These are phyloP conservation scores for Apostasia shenzhenica DNA, from an alignment of 106 monocot genomes.

Conservation along the genomic window DNA sequence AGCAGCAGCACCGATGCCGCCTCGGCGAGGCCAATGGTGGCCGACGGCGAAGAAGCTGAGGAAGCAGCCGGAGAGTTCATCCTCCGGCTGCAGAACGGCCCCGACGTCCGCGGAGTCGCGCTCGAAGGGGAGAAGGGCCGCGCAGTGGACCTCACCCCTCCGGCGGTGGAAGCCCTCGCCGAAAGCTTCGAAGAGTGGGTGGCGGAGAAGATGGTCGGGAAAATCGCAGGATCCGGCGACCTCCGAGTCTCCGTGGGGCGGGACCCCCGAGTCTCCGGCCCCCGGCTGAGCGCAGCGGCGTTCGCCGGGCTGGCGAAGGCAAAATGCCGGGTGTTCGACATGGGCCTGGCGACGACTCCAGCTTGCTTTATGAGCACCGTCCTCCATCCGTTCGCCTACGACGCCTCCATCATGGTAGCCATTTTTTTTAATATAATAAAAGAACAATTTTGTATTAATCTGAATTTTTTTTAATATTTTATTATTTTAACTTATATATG, in stretches of 20 bases:
- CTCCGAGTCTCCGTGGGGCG: constrained; percentile 41
- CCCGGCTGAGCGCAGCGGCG: constrained; percentile 22
- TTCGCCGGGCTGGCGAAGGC: constrained; percentile 37
- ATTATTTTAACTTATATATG: too few species aligned
- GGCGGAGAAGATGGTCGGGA: constrained; percentile 6
- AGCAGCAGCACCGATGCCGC: neutral
- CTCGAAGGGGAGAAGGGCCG: constrained; percentile 47
- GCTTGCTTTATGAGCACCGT: constrained; percentile 66
- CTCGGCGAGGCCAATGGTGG: neutral
- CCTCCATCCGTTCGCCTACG: constrained; percentile 24
- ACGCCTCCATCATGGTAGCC: constrained; percentile 49
- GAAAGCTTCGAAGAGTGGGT: constrained; percentile 62
- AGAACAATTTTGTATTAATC: too few species aligned
- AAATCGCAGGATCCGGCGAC: neutral
- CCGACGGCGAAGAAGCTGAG: constrained; percentile 13
- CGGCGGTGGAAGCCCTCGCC: constrained; percentile 37
- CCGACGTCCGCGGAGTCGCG: constrained; percentile 53
- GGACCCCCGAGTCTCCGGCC: constrained; percentile 40
- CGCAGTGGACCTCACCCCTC: constrained; percentile 37
- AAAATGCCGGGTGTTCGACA: constrained; percentile 37
- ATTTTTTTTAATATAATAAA: neutral
- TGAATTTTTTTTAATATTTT: too few species aligned
- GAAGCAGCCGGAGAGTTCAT: constrained; percentile 3
- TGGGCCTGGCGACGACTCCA: constrained; percentile 58
- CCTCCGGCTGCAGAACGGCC: constrained; percentile 43